A percentile compares a stretch with the other conserved stretches of the same genome.
Conservation (phyloP, 2,329 filamentous ascomycete species). For the Neopestalotiopsis sp. region DNA sequence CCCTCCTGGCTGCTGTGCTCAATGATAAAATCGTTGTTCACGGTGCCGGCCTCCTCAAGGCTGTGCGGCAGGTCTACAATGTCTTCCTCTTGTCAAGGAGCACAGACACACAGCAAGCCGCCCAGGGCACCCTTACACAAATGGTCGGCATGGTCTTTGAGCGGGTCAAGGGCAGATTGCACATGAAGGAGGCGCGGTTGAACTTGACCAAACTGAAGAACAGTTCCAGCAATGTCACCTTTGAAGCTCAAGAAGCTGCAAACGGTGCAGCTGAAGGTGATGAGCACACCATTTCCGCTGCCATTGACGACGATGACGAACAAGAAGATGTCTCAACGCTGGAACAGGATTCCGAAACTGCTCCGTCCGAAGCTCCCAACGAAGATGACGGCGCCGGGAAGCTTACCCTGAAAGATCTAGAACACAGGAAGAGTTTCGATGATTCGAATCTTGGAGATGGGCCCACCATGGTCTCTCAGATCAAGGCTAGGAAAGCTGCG, state of each 20-base stretch:
- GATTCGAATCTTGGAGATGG: constrained; percentile 71
- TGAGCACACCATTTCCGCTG: constrained; percentile 45
- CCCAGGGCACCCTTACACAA: constrained; percentile 94
- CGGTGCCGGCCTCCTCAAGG: constrained; percentile 92
- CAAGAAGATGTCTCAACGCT: constrained; percentile 12
- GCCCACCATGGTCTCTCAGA: constrained; percentile 69
- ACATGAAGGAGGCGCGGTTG: constrained; percentile 82
- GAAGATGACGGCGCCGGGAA: constrained; percentile 50
- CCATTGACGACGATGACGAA: constrained; percentile 33
- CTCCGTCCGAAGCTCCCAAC: constrained; percentile 32
- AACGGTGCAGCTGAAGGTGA: constrained; percentile 38
- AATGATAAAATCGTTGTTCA: constrained; percentile 99
- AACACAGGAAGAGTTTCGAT: constrained; percentile 71
- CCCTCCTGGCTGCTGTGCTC: constrained; percentile 88
- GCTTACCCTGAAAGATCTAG: constrained; percentile 69
- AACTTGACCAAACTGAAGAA: constrained; percentile 58
- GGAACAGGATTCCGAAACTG: constrained; percentile 28
- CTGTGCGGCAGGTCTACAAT: constrained; percentile 97
- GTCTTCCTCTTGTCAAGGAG: constrained; percentile 96
- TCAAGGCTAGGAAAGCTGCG: constrained; percentile 52
- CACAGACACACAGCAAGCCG: constrained; percentile 93
- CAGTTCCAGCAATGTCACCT: constrained; percentile 56
- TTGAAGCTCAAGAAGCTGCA: constrained; percentile 51
- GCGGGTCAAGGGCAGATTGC: constrained; percentile 83
- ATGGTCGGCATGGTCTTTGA: constrained; percentile 99